These are phyloP conservation scores for Serendipita indica DNA, from an alignment of 768 basidiomycete genomes.

Conservation along the genomic window DNA sequence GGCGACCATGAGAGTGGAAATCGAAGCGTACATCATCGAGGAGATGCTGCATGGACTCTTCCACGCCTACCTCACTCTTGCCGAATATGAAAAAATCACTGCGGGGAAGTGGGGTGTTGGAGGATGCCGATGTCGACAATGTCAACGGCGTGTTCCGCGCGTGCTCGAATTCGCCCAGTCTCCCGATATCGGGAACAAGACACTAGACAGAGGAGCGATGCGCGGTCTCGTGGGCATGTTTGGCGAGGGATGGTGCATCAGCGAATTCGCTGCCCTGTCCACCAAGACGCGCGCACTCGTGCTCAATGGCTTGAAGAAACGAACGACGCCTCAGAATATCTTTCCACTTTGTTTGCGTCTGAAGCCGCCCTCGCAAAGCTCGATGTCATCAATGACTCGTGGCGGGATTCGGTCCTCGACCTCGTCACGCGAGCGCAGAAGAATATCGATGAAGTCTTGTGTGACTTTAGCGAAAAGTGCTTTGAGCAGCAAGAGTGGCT, in stretches of 20 bases:
- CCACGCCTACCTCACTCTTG: conserved; percentile 65
- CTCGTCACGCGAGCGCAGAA: conserved; percentile 53
- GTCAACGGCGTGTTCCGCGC: conserved; percentile 62
- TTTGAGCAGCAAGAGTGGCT: conserved; percentile 59
- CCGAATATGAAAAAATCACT: conserved; percentile 62
- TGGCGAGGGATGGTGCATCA: conserved; percentile 76
- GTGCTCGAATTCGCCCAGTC: conserved; percentile 67
- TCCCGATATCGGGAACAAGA: conserved; percentile 61
- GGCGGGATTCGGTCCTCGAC: conserved; percentile 52
- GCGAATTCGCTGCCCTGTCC: conserved; percentile 61
- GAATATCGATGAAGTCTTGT: conserved; percentile 46
- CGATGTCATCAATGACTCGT: conserved; percentile 33
- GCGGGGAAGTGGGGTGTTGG: conserved; percentile 67
- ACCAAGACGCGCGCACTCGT: conserved; percentile 50
- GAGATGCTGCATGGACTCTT: conserved; percentile 87
- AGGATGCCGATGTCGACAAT: conserved; percentile 74
- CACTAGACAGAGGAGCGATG: conserved; percentile 56
- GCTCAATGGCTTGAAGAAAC: conserved; percentile 56
- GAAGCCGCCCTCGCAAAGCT: conserved; percentile 35
- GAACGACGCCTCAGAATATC: conserved; percentile 50
- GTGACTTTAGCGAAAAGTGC: conserved; percentile 42
- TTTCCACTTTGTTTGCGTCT: conserved; percentile 56
- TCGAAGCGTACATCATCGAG: conserved; percentile 66
- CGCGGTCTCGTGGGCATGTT: conserved; percentile 70
- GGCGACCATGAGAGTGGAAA: conserved; percentile 56